A percentile compares a stretch with the other conserved stretches of the same genome.
phyloP scores from a whole-genome alignment of 1,139 yeast species.

The Yamadazyma trypodendri region DNA sequence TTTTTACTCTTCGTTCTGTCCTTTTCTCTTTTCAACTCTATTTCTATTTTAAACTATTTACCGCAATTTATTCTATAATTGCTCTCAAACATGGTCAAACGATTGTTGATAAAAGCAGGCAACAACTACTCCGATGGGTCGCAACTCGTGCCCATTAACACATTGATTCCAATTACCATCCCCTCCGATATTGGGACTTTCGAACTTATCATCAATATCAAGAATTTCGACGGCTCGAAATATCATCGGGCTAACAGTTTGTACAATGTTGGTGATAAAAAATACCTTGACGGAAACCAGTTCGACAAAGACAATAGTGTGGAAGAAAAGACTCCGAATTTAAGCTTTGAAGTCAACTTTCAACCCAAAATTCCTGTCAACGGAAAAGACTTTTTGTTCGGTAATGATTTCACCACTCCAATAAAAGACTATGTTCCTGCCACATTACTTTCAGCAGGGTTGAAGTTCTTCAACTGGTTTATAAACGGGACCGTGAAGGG shows the following conservation, averaged over 20 bases:
- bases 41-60: too few species aligned
- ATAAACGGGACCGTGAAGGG: constrained; percentile 66
- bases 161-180: constrained; percentile 33
- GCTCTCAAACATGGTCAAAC: constrained; percentile 21
- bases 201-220: constrained; percentile 38
- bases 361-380: constrained; percentile 40
- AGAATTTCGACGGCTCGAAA: constrained; percentile 46
- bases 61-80: too few species aligned
- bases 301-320: constrained; percentile 13
- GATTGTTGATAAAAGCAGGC: constrained; percentile 37
- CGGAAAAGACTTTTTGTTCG: constrained; percentile 59
- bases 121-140: constrained; percentile 24
- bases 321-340: constrained; percentile 17
- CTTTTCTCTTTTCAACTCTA: too few species aligned
- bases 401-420: constrained; percentile 66
- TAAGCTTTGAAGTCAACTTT: constrained; percentile 37
- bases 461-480: constrained; percentile 56
- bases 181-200: constrained; percentile 41
- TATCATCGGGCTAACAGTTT: constrained; percentile 36
- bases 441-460: constrained; percentile 40
- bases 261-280: constrained; percentile 31
- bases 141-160: constrained; percentile 46
- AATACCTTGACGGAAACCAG: constrained; percentile 27
- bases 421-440: constrained; percentile 60
- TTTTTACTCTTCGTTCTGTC: too few species aligned